These are phyloP conservation scores for Keqinozyma sinolaborantium DNA, from an alignment of 1,139 yeast genomes.

Conservation along the genomic window DNA sequence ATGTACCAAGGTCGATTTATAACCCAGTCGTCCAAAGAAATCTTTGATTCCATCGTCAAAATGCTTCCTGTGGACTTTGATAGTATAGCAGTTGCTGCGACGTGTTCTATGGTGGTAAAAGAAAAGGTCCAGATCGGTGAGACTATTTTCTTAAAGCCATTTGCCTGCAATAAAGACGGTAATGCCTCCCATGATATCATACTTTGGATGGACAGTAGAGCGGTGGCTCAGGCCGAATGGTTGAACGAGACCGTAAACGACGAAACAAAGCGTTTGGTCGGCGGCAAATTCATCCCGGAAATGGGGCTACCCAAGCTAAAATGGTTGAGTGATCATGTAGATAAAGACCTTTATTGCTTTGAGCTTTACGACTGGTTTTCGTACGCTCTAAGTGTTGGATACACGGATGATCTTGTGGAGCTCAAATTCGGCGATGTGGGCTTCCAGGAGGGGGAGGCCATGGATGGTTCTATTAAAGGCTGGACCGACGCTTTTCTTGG, in stretches of 20 bases:
- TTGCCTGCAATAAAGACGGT: conserved; percentile 16
- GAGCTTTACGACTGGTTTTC: conserved; percentile 54
- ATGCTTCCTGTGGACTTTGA: conserved; percentile 10
- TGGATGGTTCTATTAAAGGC: conserved; percentile 59
- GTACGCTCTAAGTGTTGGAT: conserved; percentile 30
- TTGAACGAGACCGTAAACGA: conserved; percentile 22
- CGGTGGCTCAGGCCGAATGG: conserved; percentile 26
- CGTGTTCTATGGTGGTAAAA: conserved; percentile 52
- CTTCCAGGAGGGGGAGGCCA: conserved; percentile 17
- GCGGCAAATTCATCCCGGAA: conserved; percentile 51
- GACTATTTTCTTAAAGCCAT: conserved; percentile 20
- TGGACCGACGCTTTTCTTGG: conserved; percentile 33
- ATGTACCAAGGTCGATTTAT: conserved; percentile 11
- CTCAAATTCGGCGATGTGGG: conserved; percentile 7
- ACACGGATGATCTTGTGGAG: conserved; percentile 10
- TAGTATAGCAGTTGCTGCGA: conserved; percentile 38
- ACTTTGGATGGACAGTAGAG: conserved; percentile 60
- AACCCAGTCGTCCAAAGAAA: conserved; percentile 44
- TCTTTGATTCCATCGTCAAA: conserved; percentile 13
- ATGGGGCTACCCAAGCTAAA: conserved; percentile 54
- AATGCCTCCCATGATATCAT: conserved; percentile 36
- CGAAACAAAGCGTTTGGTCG: conserved; percentile 21
- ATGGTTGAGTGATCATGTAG: conserved; percentile 26
- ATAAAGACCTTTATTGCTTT: conserved; percentile 31
- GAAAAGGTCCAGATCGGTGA: conserved; percentile 11